These are phyloP conservation scores for Pisolithus sp. DNA, from an alignment of 768 basidiomycete genomes.

Conservation along the genomic window DNA sequence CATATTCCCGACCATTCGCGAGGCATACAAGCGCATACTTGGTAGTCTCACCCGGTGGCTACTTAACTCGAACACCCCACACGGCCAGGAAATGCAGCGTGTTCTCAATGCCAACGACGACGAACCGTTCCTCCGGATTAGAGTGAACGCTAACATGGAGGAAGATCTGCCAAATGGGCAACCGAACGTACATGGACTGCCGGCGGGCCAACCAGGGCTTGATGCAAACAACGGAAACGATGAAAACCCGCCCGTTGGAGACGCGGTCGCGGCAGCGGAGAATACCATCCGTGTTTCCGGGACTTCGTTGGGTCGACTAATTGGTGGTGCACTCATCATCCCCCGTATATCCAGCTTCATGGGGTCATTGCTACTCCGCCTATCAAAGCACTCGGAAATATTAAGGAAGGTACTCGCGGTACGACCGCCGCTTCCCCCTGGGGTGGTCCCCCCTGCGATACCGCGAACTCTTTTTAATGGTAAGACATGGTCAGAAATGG, in stretches of 20 bases:
- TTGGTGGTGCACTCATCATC: constrained; percentile 65
- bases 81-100: constrained; percentile 15
- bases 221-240: constrained; percentile 8
- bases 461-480: constrained; percentile 16
- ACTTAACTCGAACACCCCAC: constrained; percentile 30
- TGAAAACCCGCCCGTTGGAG: constrained; percentile 10
- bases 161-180: constrained; percentile 20
- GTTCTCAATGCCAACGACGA: constrained; percentile 19
- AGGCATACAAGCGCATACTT: constrained; percentile 38
- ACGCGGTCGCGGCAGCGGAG: constrained; percentile 47
- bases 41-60: constrained; percentile 36
- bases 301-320: constrained; percentile 54
- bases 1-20: constrained; percentile 42
- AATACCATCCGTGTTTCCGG: constrained; percentile 53
- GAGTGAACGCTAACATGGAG: constrained; percentile 30
- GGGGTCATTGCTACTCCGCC: constrained; percentile 51
- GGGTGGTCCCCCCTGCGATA: constrained; percentile 9
- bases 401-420: constrained; percentile 22
- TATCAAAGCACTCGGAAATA: constrained; percentile 36
- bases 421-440: constrained; percentile 13
- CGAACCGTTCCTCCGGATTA: constrained; percentile 25
- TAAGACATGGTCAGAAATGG: constrained; percentile 8
- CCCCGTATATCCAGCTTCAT: constrained; percentile 61
- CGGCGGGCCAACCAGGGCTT: neutral
- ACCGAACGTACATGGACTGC: constrained; percentile 6